Conservation (phyloP, 2,329 filamentous ascomycete species). For the Cryphonectria radicalis region DNA sequence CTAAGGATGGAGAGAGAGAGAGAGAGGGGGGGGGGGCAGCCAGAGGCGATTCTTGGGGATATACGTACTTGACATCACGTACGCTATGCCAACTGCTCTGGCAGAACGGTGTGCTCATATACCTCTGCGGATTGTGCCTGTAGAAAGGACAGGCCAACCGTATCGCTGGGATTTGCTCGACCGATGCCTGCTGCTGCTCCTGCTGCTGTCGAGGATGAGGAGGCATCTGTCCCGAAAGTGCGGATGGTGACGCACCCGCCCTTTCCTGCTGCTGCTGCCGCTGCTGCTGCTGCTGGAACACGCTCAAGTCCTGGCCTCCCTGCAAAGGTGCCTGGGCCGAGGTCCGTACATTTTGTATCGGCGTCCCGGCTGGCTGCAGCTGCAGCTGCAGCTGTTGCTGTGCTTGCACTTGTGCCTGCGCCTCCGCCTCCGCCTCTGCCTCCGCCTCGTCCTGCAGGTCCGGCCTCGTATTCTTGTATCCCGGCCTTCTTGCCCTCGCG, state of each 20-base stretch:
- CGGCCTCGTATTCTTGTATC: constrained; percentile 28
- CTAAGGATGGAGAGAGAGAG: background rate
- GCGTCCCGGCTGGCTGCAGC: background rate
- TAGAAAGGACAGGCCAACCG: constrained; percentile 27
- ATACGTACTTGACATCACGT: constrained; percentile 26
- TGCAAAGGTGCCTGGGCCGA: background rate
- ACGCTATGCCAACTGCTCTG: constrained; percentile 24
- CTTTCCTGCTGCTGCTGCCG: background rate
- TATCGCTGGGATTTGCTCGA: background rate
- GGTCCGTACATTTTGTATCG: background rate
- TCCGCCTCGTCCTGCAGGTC: constrained; percentile 20
- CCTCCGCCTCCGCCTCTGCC: background rate
- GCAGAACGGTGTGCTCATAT: constrained; percentile 23
- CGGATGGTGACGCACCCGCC: background rate
- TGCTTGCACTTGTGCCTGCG: background rate
- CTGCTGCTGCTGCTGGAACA: background rate
- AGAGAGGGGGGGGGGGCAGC: background rate
- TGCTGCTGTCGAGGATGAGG: background rate
- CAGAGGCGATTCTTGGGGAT: background rate
- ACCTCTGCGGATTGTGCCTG: constrained; percentile 17
- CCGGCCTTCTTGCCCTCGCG: constrained; percentile 23
- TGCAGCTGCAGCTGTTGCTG: constrained; percentile 3
- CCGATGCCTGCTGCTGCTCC: background rate
- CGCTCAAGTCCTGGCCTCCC: background rate
- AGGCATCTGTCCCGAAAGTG: background rate